A percentile compares a stretch with the other conserved stretches of the same genome.
Evolutionary conservation across 1,139 yeast species (phyloP).

Genomic region (Yamadazyma pseudoaaseri): DNA sequence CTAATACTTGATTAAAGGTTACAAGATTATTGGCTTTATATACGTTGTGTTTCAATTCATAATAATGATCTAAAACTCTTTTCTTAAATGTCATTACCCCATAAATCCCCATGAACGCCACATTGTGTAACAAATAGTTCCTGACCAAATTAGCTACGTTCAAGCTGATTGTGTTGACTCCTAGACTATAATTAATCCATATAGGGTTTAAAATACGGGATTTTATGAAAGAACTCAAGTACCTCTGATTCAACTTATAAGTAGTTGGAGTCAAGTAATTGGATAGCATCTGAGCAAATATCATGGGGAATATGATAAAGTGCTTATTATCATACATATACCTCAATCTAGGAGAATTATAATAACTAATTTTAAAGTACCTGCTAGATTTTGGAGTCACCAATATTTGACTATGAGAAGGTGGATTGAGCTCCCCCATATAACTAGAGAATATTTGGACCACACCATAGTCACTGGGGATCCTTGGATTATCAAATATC

Average conservation of each 20-base stretch:
- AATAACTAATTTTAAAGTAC: conserved; percentile 26
- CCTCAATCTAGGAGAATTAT: conserved; percentile 18
- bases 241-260: conserved; percentile 36
- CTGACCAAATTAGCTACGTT: conserved; percentile 29
- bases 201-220: conserved; percentile 38
- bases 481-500: conserved; percentile 21
- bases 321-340: conserved; percentile 33
- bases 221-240: conserved; percentile 35
- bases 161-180: conserved; percentile 24
- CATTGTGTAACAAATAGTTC: conserved; percentile 30
- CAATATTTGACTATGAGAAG: conserved; percentile 28
- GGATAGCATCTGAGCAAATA: conserved; percentile 43
- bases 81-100: conserved; percentile 23
- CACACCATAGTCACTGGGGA: conserved; percentile 42
- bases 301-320: conserved; percentile 31
- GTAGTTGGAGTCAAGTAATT: conserved; percentile 44
- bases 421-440: conserved; percentile 35
- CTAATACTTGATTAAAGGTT: conserved; percentile 13
- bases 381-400: conserved; percentile 28
- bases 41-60: conserved; percentile 25
- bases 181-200: conserved; percentile 41
- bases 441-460: conserved; percentile 36
- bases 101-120: conserved; percentile 19
- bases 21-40: conserved; percentile 13
- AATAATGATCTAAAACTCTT: conserved; percentile 26